Evolutionary conservation across 768 basidiomycete species (phyloP).

Genomic region (Austroboletus festivus): DNA sequence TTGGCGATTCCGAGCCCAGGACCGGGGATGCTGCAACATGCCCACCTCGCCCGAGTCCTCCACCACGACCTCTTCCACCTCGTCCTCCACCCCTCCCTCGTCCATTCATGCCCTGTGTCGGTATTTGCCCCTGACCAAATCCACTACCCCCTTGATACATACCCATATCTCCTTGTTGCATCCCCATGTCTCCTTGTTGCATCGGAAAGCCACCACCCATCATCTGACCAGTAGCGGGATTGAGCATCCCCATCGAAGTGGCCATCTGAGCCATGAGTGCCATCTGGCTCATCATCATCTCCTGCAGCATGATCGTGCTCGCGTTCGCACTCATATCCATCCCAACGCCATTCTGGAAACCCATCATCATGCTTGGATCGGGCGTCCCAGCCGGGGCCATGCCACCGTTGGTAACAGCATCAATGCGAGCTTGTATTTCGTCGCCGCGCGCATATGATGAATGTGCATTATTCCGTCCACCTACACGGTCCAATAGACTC

Average conservation of each 20-base stretch:
- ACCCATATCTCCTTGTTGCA: conserved; percentile 51
- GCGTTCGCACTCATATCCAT: conserved; percentile 44
- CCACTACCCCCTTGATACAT: conserved; percentile 38
- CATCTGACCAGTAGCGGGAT: conserved; percentile 55
- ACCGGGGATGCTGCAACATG: conserved; percentile 25
- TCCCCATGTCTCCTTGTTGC: conserved; percentile 53
- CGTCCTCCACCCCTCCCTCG: conserved; percentile 45
- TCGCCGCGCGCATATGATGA: conserved; percentile 44
- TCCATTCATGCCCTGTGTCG: conserved; percentile 26
- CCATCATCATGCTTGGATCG: conserved; percentile 44
- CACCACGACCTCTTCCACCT: conserved; percentile 45
- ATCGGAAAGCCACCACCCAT: conserved; percentile 55
- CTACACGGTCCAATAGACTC: conserved; percentile 82
- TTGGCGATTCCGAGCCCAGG: conserved; percentile 18
- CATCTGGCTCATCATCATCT: conserved; percentile 91
- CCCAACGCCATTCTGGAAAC: conserved; percentile 42
- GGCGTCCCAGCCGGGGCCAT: conserved; percentile 33
- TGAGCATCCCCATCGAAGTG: conserved; percentile 74
- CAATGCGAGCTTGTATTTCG: conserved; percentile 76
- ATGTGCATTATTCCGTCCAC: conserved; percentile 44
- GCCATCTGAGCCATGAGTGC: conserved; percentile 94
- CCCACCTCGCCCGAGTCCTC: conserved; percentile 45
- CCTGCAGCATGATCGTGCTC: conserved; percentile 77
- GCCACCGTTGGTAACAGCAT: conserved; percentile 65
- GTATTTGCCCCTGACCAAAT: conserved; percentile 20